Base-by-base conservation (phyloP, 306 rosid genomes). In the Cucurbita maxima region DNA sequence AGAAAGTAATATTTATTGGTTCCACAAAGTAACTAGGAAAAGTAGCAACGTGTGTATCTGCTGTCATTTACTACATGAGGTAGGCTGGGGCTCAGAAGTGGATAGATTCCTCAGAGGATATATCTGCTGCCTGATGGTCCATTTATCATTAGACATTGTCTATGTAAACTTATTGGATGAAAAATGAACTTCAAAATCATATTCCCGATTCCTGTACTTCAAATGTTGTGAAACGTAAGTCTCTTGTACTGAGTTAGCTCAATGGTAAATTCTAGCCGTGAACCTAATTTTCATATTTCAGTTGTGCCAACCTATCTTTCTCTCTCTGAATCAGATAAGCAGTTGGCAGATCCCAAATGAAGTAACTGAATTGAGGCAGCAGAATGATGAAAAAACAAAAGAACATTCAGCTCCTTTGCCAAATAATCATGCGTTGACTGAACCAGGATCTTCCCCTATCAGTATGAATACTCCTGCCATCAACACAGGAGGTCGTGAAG, bases 331-430 rank as follows among this genome's bases (percentile, higher is more conserved):
- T 67, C 83, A 94, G 99, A 84, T 89, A 38, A 94, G 99, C 84
- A 86, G 97, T 88, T 94, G 99, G 99, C 95, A 94, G 85, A 89
- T 94, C 80, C 99, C 99, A 72, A 85, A 77, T 77, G 99, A 94
- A 83, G 97, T 94, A 84, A 76, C 93, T 58, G 99, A 89, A 79
- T 82, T 86, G 81, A 89, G 87, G 76, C 87, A 89, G 84, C 97
- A 87, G 80, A 91, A 91, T 70, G 81, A 63, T 76, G 96, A 87
- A 67, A 77, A 79, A 67, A 53, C 85, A 43, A 87, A 86, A 82
- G 96, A 89, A 79, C 78, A 76, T 78, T 70, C 83, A 75, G 54
- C 55, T 77, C 78, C 88, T 51, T 81, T 83, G 80, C 83, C 87
- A 81, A 89, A 79, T 78, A 72, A 82, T 79, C 85, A 81, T 86